phyloP scores from a whole-genome alignment of 1,139 yeast species.

The Kluyveromyces sp. region DNA sequence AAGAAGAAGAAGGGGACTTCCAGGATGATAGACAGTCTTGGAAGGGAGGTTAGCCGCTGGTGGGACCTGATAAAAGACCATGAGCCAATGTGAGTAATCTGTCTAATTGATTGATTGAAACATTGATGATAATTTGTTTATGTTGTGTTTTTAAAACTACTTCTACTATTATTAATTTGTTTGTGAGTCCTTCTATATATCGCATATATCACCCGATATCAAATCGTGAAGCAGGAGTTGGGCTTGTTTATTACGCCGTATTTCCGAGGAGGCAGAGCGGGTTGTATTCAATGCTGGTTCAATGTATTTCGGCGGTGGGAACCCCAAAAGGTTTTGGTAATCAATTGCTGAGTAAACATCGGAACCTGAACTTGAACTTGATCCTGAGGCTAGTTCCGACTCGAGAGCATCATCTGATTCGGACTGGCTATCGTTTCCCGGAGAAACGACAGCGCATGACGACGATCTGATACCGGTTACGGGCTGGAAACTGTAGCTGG shows the following conservation, averaged over 20 bases:
- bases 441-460: background rate
- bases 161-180: too few species aligned
- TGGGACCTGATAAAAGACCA: conserved; percentile 14
- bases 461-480: background rate
- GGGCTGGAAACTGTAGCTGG: too few species aligned
- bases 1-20: conserved; percentile 2
- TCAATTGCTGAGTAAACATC: background rate
- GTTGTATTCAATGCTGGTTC: conserved; percentile 1
- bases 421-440: background rate
- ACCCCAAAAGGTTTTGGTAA: conserved; percentile 4
- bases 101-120: background rate
- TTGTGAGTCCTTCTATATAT: conserved; percentile 6
- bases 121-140: background rate
- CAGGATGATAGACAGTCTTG: conserved; percentile 17
- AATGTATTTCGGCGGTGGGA: conserved; percentile 5
- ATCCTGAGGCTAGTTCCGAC: too few species aligned
- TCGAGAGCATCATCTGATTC: background rate
- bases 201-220: conserved; percentile 19
- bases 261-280: background rate
- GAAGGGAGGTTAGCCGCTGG: conserved; percentile 20
- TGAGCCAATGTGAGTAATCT: background rate
- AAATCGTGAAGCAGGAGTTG: conserved; percentile 17
- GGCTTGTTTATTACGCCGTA: conserved; percentile 3
- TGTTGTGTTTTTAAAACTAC: background rate
- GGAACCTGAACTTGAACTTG: too few species aligned